Conservation (phyloP, 2,329 filamentous ascomycete genomes). For the Phoma sp. region DNA sequence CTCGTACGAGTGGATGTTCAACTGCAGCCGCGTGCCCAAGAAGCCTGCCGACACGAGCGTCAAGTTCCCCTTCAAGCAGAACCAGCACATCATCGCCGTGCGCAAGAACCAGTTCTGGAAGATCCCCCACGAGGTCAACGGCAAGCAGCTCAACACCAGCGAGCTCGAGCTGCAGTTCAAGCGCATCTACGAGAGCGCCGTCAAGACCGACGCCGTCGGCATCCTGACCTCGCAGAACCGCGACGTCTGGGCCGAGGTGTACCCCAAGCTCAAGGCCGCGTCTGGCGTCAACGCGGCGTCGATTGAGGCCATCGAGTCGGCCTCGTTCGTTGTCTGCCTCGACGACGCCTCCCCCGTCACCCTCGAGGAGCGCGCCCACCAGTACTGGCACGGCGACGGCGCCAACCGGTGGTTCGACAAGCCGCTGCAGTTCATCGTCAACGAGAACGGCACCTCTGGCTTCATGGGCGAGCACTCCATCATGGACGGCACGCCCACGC, state of each 20-base stretch:
- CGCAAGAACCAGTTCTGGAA: slow-evolving; percentile 99
- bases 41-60: slow-evolving; percentile 81
- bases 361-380: slow-evolving; percentile 90
- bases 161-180: slow-evolving; percentile 92
- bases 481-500: slow-evolving; percentile 99
- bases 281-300: slow-evolving; percentile 78
- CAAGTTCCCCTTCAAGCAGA: slow-evolving; percentile 75
- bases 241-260: slow-evolving; percentile 84
- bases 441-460: slow-evolving; percentile 95
- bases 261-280: slow-evolving; percentile 71
- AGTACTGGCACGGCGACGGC: slow-evolving; percentile 98
- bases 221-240: slow-evolving; percentile 90
- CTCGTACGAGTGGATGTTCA: slow-evolving; percentile 99
- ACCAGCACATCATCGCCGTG: slow-evolving; percentile 88
- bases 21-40: slow-evolving; percentile 83
- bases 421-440: slow-evolving; percentile 95
- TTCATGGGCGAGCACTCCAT: slow-evolving; percentile 99
- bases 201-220: slow-evolving; percentile 77
- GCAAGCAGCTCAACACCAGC: slow-evolving; percentile 82
- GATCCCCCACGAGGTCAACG: slow-evolving; percentile 79
- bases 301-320: slow-evolving; percentile 82
- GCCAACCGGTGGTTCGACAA: slow-evolving; percentile 98
- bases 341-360: slow-evolving; percentile 92
- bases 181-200: slow-evolving; percentile 78
- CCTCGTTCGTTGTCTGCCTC: slow-evolving; percentile 90